Evolutionary conservation across 345 rosid genomes (phyloP).

Genomic region (Gossypium bickii): DNA sequence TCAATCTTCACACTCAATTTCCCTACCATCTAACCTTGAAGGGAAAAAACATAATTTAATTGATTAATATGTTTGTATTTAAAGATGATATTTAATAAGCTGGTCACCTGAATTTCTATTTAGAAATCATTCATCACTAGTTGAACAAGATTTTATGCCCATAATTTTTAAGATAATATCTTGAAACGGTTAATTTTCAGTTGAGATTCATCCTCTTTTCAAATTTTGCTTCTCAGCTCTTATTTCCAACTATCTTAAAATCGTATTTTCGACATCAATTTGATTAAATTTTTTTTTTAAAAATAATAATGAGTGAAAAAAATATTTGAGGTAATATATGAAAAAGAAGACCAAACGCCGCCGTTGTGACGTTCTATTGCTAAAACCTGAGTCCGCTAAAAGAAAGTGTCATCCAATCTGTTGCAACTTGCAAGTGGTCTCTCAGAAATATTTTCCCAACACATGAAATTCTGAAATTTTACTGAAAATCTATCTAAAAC

Average conservation of each 20-base stretch:
- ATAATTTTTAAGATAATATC: too few species aligned
- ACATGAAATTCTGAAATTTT: constrained; percentile 6
- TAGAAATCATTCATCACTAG: too few species aligned
- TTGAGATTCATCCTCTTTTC: too few species aligned
- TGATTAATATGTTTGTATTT: background rate
- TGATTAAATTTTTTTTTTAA: too few species aligned
- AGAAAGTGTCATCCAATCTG: background rate
- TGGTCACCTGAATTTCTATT: too few species aligned
- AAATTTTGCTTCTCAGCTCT: too few species aligned
- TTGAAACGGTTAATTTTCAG: too few species aligned
- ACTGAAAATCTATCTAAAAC: constrained; percentile 29
- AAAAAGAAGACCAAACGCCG: background rate
- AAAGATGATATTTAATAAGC: background rate
- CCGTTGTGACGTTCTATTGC: background rate
- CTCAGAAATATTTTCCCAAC: background rate
- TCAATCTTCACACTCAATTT: too few species aligned
- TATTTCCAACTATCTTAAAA: too few species aligned
- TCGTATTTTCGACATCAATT: too few species aligned
- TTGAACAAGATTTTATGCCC: too few species aligned
- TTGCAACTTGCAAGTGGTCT: background rate
- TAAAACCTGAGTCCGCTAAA: background rate
- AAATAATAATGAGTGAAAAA: background rate
- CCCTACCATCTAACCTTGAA: too few species aligned
- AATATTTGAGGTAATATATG: background rate
- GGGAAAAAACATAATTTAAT: background rate